A percentile compares a stretch with the other conserved stretches of the same genome.
phyloP scores from a whole-genome alignment of 352 stramenopile genomes.

The Globisporangium okanoganense region DNA sequence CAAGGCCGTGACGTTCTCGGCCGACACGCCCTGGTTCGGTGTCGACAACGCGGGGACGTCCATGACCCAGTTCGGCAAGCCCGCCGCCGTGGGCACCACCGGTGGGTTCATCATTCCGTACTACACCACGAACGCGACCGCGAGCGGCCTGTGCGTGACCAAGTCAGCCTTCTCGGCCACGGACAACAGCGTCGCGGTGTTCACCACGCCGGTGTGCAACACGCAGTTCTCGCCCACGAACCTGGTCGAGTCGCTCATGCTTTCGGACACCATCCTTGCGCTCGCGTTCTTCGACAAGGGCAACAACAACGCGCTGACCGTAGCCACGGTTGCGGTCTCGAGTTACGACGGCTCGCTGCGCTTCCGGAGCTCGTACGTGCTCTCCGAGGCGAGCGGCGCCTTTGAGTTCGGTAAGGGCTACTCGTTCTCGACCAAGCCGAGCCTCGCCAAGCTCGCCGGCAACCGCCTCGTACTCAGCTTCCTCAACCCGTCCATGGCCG shows the following conservation, averaged over 20 bases:
- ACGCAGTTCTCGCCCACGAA: conserved; percentile 32
- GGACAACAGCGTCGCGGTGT: conserved; percentile 19
- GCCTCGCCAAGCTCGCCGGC: conserved; percentile 31
- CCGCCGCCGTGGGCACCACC: conserved; percentile 22
- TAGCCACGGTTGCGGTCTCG: conserved; percentile 30
- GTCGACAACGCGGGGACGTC: conserved; percentile 19
- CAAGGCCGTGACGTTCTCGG: conserved; percentile 33
- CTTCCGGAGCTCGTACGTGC: conserved; percentile 48
- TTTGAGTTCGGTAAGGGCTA: conserved; percentile 39
- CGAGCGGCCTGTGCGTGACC: conserved; percentile 41
- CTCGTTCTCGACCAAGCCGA: conserved; percentile 37
- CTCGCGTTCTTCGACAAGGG: conserved; percentile 50
- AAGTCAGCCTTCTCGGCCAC: conserved; percentile 22
- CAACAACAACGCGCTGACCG: conserved; percentile 57
- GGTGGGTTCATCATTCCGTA: conserved; percentile 49
- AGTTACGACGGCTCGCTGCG: conserved; percentile 18
- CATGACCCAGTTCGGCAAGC: conserved; percentile 33
- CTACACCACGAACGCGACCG: conserved; percentile 25
- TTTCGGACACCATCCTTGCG: conserved; percentile 37
- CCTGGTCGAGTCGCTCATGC: conserved; percentile 36
- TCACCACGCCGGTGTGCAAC: conserved; percentile 37
- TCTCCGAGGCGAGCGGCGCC: conserved; percentile 33
- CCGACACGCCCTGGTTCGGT: conserved; percentile 26
- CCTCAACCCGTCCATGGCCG: conserved; percentile 45
- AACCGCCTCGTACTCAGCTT: conserved; percentile 64